phyloP scores from a whole-genome alignment of 768 basidiomycete genomes.

The Ramaria rubella region DNA sequence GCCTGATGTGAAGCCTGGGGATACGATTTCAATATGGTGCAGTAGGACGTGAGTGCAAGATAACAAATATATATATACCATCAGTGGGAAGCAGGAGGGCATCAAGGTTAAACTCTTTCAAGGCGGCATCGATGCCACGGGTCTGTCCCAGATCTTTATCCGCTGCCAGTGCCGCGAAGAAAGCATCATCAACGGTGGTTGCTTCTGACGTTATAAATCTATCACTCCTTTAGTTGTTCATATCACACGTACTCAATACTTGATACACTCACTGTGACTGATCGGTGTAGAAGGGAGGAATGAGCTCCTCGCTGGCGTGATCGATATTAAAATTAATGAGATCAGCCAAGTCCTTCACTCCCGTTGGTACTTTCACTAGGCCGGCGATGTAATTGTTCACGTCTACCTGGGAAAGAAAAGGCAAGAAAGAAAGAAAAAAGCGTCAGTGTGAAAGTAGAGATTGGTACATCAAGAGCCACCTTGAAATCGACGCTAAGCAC shows the following conservation, averaged over 20 bases:
- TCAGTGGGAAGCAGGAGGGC: constrained; percentile 28
- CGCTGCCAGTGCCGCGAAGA: constrained; percentile 24
- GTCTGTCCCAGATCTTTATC: constrained; percentile 27
- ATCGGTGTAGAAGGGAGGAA: constrained; percentile 32
- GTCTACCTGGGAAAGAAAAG: constrained; percentile 35
- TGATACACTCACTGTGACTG: background rate
- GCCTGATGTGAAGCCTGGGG: constrained; percentile 24
- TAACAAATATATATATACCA: constrained; percentile 21
- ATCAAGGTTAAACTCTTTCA: constrained; percentile 27
- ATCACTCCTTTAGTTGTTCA: background rate
- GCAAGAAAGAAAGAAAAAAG: background rate
- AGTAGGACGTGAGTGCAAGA: background rate
- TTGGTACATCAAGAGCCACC: constrained; percentile 24
- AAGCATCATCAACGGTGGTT: constrained; percentile 10
- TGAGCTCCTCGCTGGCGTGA: constrained; percentile 32
- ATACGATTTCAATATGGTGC: background rate
- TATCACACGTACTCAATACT: background rate
- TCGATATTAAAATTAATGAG: constrained; percentile 53
- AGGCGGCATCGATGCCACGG: constrained; percentile 30
- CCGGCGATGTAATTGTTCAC: constrained; percentile 42
- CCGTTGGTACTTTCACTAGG: constrained; percentile 47
- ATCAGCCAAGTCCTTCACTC: constrained; percentile 48
- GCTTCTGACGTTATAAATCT: constrained; percentile 6
- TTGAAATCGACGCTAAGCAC: constrained; percentile 54
- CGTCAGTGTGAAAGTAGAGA: too few relatives aligned